A percentile compares a stretch with the other conserved stretches of the same genome.
phyloP scores from a whole-genome alignment of 495 filamentous ascomycete species.

The Podospora didyma region DNA sequence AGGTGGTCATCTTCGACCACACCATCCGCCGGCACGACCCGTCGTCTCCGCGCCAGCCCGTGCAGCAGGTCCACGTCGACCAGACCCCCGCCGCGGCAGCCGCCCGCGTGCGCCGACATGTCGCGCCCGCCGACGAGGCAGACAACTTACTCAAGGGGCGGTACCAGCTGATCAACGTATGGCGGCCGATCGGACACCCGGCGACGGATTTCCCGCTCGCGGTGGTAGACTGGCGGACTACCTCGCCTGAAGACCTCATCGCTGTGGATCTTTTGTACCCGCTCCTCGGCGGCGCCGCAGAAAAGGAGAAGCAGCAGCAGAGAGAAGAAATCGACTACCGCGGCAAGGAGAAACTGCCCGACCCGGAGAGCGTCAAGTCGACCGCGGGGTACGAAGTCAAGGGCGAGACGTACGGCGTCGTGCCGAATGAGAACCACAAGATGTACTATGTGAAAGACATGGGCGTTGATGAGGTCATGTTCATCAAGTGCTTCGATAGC shows the following conservation, averaged over 20 bases:
- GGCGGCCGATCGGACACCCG: constrained; percentile 66
- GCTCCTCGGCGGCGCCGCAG: constrained; percentile 27
- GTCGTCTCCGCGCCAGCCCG: constrained; percentile 56
- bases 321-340: constrained; percentile 32
- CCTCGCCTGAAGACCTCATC: constrained; percentile 61
- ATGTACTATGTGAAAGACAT: constrained; percentile 84
- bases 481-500: constrained; percentile 82
- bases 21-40: constrained; percentile 64
- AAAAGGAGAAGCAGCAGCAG: background rate
- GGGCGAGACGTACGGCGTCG: constrained; percentile 67
- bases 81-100: constrained; percentile 65
- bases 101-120: constrained; percentile 62
- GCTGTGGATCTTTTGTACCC: constrained; percentile 71
- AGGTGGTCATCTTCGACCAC: constrained; percentile 80
- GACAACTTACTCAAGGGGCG: constrained; percentile 56
- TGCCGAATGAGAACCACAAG: constrained; percentile 52
- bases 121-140: constrained; percentile 45
- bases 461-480: constrained; percentile 66
- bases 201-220: constrained; percentile 67
- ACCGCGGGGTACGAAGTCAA: constrained; percentile 43
- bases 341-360: constrained; percentile 31
- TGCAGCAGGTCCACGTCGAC: constrained; percentile 75
- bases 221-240: constrained; percentile 60
- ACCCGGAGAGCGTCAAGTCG: constrained; percentile 15
- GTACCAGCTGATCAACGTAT: constrained; percentile 81